Conservation (phyloP, 495 filamentous ascomycete species). For the Penicillium odoratum region DNA sequence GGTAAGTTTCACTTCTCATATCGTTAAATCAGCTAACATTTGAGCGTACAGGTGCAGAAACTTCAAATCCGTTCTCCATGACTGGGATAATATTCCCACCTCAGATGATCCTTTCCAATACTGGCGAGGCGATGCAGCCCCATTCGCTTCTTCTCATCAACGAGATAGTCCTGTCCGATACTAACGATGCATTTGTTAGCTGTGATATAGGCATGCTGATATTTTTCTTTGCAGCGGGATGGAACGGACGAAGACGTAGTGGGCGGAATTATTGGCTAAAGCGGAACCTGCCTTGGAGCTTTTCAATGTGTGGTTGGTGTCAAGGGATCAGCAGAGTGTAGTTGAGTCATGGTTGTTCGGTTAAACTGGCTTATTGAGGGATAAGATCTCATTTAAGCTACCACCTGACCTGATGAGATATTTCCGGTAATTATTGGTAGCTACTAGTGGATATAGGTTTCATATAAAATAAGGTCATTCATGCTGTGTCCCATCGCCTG, state of each 20-base stretch:
- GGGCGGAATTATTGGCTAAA: background rate
- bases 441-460: too few relatives aligned
- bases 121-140: conserved; percentile 1
- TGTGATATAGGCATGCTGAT: conserved; percentile 7
- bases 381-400: too few relatives aligned
- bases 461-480: too few relatives aligned
- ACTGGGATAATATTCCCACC: conserved; percentile 4
- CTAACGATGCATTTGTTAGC: background rate
- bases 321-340: conserved; percentile 3
- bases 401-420: too few relatives aligned
- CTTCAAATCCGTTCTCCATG: conserved; percentile 4
- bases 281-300: conserved; percentile 1
- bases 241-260: conserved; percentile 3
- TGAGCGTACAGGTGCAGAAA: too few relatives aligned
- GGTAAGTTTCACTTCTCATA: too few relatives aligned
- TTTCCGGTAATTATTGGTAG: too few relatives aligned
- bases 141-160: conserved; percentile 1
- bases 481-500: too few relatives aligned
- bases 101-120: conserved; percentile 6
- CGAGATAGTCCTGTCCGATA: conserved; percentile 1
- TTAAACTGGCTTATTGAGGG: too few relatives aligned
- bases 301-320: conserved; percentile 3
- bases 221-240: conserved; percentile 3
- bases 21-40: too few relatives aligned
- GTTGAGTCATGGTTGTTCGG: background rate